Percentiles rank a stretch among this genome's conserved stretches.
Conservation (phyloP, 306 rosid genomes). For the Malus fusca region DNA sequence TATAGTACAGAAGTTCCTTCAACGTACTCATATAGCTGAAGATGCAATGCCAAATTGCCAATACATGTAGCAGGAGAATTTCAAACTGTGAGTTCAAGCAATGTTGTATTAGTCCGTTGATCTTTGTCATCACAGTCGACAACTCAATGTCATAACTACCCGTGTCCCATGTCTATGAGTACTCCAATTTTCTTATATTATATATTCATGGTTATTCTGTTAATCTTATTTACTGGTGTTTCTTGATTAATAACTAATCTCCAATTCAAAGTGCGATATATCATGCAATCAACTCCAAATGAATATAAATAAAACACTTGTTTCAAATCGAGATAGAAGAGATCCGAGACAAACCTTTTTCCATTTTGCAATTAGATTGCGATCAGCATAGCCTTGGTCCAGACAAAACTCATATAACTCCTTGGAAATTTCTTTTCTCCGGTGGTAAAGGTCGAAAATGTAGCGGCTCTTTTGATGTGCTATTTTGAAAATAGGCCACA, state of each 20-base stretch:
- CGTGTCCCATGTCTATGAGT: neutral
- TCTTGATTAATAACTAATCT: neutral
- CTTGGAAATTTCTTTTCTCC: constrained; percentile 42
- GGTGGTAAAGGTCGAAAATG: constrained; percentile 41
- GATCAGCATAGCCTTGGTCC: constrained; percentile 47
- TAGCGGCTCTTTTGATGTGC: constrained; percentile 54
- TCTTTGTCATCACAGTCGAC: neutral
- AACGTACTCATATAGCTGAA: neutral
- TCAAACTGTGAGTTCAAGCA: neutral
- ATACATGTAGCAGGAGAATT: neutral
- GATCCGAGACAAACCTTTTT: constrained; percentile 32
- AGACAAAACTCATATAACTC: constrained; percentile 41
- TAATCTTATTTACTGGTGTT: neutral
- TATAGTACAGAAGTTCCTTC: neutral
- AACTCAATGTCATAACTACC: neutral
- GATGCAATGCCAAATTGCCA: neutral
- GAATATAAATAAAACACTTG: neutral
- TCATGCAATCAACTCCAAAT: neutral
- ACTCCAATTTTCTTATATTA: neutral
- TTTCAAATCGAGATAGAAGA: neutral
- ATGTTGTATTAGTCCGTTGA: neutral
- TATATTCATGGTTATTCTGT: neutral
- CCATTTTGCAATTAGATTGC: constrained; percentile 46
- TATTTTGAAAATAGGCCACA: constrained; percentile 49
- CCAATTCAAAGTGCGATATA: neutral